phyloP scores from a whole-genome alignment of 305 asterid genomes.

The Euphrasia arctica region DNA sequence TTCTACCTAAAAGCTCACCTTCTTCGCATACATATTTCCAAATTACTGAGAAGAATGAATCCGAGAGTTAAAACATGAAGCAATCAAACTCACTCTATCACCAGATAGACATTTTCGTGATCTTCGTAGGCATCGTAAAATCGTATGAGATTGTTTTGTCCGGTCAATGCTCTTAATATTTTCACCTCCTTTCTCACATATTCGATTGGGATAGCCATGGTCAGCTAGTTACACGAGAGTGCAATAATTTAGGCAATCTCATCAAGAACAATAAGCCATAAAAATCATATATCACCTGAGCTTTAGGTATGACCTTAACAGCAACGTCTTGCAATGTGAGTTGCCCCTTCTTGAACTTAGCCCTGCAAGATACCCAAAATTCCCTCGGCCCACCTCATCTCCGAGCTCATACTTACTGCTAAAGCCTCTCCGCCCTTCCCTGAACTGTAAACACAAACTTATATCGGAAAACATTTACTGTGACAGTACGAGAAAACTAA shows the following conservation, averaged over 20 bases:
- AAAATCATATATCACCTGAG: conserved; percentile 41
- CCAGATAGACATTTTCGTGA: conserved; percentile 77
- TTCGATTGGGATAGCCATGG: conserved; percentile 90
- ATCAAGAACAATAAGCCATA: conserved; percentile 8
- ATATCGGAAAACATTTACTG: too few species aligned
- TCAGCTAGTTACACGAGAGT: conserved; percentile 52
- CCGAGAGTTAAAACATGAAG: conserved; percentile 35
- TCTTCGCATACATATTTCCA: conserved; percentile 59
- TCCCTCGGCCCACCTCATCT: conserved; percentile 95
- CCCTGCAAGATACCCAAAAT: conserved; percentile 91
- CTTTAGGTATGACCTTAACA: conserved; percentile 89
- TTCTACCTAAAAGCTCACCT: conserved; percentile 91
- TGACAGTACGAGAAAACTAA: too few species aligned
- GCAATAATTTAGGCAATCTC: conserved; percentile 6
- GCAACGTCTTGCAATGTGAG: conserved; percentile 88
- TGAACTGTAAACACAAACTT: too few species aligned
- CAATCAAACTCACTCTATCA: conserved; percentile 79
- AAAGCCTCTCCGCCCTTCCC: conserved; percentile 22
- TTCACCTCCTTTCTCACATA: conserved; percentile 97
- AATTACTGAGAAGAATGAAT: conserved; percentile 13
- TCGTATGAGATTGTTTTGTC: conserved; percentile 69
- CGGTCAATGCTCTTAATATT: conserved; percentile 91
- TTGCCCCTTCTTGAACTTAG: conserved; percentile 90
- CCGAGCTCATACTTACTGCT: conserved; percentile 78
- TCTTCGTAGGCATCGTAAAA: conserved; percentile 91